These are phyloP conservation scores for Tetracladium setigerum DNA, from an alignment of 495 filamentous ascomycete species.

Conservation along the genomic window DNA sequence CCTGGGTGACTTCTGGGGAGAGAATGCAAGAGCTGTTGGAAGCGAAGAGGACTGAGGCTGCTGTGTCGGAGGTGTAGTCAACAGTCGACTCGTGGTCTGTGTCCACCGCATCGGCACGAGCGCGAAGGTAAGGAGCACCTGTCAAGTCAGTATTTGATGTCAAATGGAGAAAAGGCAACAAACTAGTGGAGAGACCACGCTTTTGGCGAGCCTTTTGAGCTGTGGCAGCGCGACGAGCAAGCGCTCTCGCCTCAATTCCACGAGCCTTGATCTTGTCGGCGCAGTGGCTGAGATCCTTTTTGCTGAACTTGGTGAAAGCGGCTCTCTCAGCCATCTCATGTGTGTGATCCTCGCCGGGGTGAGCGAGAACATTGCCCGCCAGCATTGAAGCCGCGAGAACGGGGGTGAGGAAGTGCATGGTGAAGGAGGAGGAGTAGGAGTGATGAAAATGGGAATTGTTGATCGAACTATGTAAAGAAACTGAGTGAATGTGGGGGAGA, in stretches of 20 bases:
- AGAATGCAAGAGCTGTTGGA: constrained; percentile 39
- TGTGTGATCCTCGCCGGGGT: constrained; percentile 36
- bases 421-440: not conserved
- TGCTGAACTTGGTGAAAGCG: constrained; percentile 27
- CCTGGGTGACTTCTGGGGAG: constrained; percentile 41
- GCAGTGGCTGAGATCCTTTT: constrained; percentile 32
- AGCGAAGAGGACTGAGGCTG: constrained; percentile 36
- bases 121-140: constrained; percentile 24
- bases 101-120: constrained; percentile 26
- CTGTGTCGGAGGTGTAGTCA: constrained; percentile 17
- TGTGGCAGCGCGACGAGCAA: constrained; percentile 27
- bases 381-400: constrained; percentile 2
- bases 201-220: constrained; percentile 27
- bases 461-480: too few relatives aligned
- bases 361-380: constrained; percentile 19
- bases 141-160: not conserved
- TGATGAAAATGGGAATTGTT: not conserved
- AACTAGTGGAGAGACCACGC: constrained; percentile 17
- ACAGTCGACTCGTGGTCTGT: constrained; percentile 30
- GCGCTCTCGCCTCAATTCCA: constrained; percentile 27
- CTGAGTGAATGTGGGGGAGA: not conserved
- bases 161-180: not conserved
- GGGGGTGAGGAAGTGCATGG: constrained; percentile 7
- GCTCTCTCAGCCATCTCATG: constrained; percentile 36
- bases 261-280: constrained; percentile 31